Base-by-base conservation (phyloP, 1,139 yeast genomes). In the Blastobotrys petasosporus region DNA sequence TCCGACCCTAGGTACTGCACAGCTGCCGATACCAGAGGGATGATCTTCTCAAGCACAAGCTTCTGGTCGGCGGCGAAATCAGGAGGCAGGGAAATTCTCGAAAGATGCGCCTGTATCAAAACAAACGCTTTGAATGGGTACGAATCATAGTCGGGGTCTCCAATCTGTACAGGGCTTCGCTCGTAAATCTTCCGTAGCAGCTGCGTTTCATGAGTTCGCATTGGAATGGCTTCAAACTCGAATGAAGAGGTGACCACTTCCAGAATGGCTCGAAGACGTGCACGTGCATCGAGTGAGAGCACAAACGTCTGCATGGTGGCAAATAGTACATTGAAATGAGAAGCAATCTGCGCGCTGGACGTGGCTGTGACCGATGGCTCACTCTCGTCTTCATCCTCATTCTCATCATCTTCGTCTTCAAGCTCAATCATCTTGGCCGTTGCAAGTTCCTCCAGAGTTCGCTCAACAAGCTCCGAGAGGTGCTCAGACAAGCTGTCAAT, bases 401-500 rank as follows among this genome's bases (percentile, higher is more conserved):
- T 74, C 1, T 67, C 70, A 7, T 66, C 71, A 0, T 61, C 71
- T 15, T 67, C 66, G 3, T 63, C 69, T 32, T 73, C 76, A 2
- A 81, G 54, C 51, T 85, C 92, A 40, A 92, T 71, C 53, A 90
- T 61, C 36, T 78, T 79, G 1, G 79, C 75, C 2, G 78, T 79
- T 6, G 39, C 37, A 42, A 94, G 68, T 25, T 85, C 94, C 23
- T 73, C 73, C 52, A 92, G 62, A 0, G 87, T 73, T n/a, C 67
- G 70, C 58, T 92, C 97, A 23, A 92, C 83, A 31, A 87, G 61
- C 42, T 87, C 96, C 0, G 97, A 88, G 43, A 92, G 67, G 62
- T 74, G 87, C 48, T 82, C 88, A 0, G 94, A 85, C 11, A 92
- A 64, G 0, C 94, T 95, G 36, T 76, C 66, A 42, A 79, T 79